Evolutionary conservation across 2,329 filamentous ascomycete genomes (phyloP).

Genomic region (Calonectria fujianensis): DNA sequence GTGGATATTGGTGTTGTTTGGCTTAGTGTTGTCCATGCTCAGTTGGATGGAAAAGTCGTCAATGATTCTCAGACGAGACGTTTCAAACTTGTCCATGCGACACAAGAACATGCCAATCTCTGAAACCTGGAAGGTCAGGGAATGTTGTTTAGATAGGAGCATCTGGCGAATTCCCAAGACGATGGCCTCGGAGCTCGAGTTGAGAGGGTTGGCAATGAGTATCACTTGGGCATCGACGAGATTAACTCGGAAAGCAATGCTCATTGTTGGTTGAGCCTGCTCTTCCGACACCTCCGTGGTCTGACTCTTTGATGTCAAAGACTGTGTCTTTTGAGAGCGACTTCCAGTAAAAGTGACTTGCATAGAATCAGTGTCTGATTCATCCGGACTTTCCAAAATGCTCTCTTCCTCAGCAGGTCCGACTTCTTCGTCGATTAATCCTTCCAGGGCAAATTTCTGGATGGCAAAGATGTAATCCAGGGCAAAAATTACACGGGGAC

Average conservation of each 20-base stretch:
- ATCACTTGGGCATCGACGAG: constrained; percentile 98
- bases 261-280: constrained; percentile 71
- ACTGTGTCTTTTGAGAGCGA: constrained; percentile 57
- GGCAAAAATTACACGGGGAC: constrained; percentile 94
- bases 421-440: constrained; percentile 77
- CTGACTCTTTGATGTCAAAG: constrained; percentile 54
- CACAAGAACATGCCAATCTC: constrained; percentile 99
- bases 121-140: constrained; percentile 93
- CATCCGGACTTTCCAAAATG: constrained; percentile 74
- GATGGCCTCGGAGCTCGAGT: constrained; percentile 93
- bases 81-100: constrained; percentile 98
- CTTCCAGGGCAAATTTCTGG: constrained; percentile 86
- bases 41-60: constrained; percentile 97
- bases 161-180: constrained; percentile 96
- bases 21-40: constrained; percentile 83
- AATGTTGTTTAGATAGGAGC: constrained; percentile 93
- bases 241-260: constrained; percentile 91
- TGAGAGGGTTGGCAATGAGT: constrained; percentile 94
- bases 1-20: constrained; percentile 84
- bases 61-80: constrained; percentile 90
- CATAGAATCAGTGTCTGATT: constrained; percentile 76
- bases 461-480: constrained; percentile 96
- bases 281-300: constrained; percentile 43
- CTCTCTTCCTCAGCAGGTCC: constrained; percentile 70
- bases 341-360: constrained; percentile 66